Base-by-base conservation (phyloP, 257 asterid genomes). In the Coffea eugenioides region DNA sequence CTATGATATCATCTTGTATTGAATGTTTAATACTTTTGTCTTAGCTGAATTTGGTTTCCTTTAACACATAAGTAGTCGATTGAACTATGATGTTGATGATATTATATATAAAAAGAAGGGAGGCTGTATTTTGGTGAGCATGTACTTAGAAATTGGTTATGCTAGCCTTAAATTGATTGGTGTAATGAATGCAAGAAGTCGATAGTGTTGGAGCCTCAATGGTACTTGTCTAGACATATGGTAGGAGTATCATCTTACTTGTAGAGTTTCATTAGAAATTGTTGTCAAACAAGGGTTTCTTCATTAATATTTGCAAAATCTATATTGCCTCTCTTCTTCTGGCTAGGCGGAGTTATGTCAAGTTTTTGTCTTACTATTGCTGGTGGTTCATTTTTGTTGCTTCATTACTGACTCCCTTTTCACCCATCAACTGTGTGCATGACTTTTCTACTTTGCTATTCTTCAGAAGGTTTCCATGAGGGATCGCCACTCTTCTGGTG, bases 401-500 rank as follows among this genome's bases (percentile, higher is more conserved):
- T 23, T 46, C 8, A n/a, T 11, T 71, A 34, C 25, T 48, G 1
- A 71, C 16, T n/a, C 75, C 41, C 52, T 23, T 16, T 8, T 18
- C 51, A 15, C 7, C 16, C 45, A 62, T 61, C 21, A 45, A 48
- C 81, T 73, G 8, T 76, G 31, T 39, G 15, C n/a, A 43, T 80
- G 54, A 80, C 69, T 45, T 79, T 77, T 82, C 72, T 76, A 75
- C 64, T 57, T 80, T 84, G 82, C 8, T 75, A 80, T 82, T 69
- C 79, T 82, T 83, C 89, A 85, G 97, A 95, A 91, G 89, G 86
- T 87, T 57, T 85, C 97, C 71, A 79, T 71, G 70, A 84, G 97
- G 90, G 99, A 91, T 78, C 93, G 91, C 20, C 90, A 88, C 82
- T 82, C 97, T 23, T 82, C 97, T 71, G 87, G 93, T 83, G 76